Evolutionary conservation across 139 green algal genomes (phyloP).

Genomic region (Chlamydomonas incerta): DNA sequence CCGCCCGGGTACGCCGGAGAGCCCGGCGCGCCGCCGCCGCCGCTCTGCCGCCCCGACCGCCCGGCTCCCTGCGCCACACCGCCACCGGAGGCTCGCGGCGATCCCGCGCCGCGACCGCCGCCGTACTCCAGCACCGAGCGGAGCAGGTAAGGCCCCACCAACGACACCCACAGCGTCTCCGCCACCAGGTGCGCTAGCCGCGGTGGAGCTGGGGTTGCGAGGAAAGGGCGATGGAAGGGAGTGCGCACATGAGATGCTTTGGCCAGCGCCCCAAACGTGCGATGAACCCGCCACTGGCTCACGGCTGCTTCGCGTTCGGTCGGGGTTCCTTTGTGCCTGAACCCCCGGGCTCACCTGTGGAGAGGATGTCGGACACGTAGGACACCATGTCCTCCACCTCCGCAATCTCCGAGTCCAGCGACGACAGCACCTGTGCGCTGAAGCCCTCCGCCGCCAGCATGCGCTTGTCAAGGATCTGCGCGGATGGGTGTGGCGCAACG

Average conservation of each 20-base stretch:
- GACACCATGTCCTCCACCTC: conserved; percentile 95
- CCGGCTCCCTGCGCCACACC: neutral
- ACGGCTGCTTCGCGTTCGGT: no score
- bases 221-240: neutral
- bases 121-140: conserved; percentile 69
- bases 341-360: conserved; percentile 57
- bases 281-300: no score
- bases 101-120: conserved; percentile 4
- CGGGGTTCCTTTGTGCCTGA: no score
- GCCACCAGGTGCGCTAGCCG: conserved; percentile 56
- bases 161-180: conserved; percentile 68
- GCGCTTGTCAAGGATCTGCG: conserved; percentile 53
- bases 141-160: conserved; percentile 76
- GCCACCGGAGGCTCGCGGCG: neutral
- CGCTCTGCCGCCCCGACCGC: no score
- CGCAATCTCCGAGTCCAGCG: conserved; percentile 85
- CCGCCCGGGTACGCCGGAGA: neutral
- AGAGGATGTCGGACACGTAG: conserved; percentile 94
- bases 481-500: no score
- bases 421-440: conserved; percentile 47
- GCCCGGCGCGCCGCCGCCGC: neutral
- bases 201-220: conserved; percentile 35
- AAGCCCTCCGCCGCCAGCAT: conserved; percentile 55
- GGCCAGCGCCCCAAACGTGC: no score
- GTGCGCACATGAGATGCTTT: no score